Conservation (phyloP, 768 basidiomycete genomes). For the Dendrothele bispora region DNA sequence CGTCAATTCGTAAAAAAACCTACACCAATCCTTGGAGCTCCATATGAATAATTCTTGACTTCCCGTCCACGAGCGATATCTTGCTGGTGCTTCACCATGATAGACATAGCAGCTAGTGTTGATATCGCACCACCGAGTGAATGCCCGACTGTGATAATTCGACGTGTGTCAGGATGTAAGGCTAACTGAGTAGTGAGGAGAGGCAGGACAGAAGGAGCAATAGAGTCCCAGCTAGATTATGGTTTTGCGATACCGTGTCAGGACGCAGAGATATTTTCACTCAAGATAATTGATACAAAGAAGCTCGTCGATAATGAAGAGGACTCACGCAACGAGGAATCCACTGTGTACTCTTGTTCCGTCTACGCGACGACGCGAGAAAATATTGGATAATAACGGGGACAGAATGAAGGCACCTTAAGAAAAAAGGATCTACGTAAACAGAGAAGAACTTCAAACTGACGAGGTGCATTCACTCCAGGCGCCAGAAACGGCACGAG, state of each 20-base stretch:
- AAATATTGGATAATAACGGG: neutral
- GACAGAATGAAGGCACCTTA: too few species aligned
- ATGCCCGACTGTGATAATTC: constrained; percentile 50
- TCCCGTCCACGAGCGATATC: constrained; percentile 39
- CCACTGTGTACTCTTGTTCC: constrained; percentile 47
- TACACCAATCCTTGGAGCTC: constrained; percentile 50
- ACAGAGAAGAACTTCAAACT: constrained; percentile 4
- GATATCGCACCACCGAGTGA: constrained; percentile 56
- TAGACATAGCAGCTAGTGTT: constrained; percentile 43
- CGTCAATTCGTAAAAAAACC: constrained; percentile 8
- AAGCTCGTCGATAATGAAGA: too few species aligned
- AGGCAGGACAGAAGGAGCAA: constrained; percentile 38
- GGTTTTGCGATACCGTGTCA: too few species aligned
- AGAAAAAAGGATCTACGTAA: too few species aligned
- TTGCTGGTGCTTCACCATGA: too few species aligned
- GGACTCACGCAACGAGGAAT: constrained; percentile 46
- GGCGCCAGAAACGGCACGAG: constrained; percentile 45
- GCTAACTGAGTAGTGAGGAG: constrained; percentile 35
- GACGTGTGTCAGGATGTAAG: constrained; percentile 31
- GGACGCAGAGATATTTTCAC: too few species aligned
- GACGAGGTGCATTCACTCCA: constrained; percentile 42
- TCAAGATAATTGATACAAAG: too few species aligned
- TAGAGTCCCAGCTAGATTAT: constrained; percentile 46
- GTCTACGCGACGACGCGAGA: constrained; percentile 22
- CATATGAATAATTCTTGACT: constrained; percentile 48